Conservation (phyloP, 2,329 filamentous ascomycete genomes). For the Mycocentrospora acerina region DNA sequence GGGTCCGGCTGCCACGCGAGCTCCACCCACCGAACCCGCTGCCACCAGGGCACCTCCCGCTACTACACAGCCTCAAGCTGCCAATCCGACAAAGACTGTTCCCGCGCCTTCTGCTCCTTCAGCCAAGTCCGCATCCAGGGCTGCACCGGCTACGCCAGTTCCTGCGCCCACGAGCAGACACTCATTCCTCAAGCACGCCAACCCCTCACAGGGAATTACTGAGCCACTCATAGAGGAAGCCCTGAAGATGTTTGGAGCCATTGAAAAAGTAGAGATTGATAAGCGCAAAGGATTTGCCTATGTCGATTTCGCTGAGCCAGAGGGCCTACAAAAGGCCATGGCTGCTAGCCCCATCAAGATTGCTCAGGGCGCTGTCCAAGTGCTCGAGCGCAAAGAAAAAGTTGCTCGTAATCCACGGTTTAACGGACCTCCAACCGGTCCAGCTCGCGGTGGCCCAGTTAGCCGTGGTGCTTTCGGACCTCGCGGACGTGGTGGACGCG, state of each 20-base stretch:
- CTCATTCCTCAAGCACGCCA: constrained; percentile 59
- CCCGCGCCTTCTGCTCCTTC: constrained; percentile 12
- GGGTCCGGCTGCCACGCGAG: constrained; percentile 31
- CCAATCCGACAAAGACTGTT: constrained; percentile 17
- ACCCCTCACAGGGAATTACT: constrained; percentile 87
- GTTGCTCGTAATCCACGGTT: constrained; percentile 30
- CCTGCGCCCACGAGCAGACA: constrained; percentile 52
- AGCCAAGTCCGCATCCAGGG: constrained; percentile 5
- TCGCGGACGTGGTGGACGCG: constrained; percentile 38
- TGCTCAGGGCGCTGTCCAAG: constrained; percentile 81
- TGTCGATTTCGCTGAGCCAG: constrained; percentile 78
- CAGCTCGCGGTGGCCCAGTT: constrained; percentile 22
- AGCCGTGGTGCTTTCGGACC: constrained; percentile 34
- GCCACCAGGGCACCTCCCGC: constrained; percentile 21
- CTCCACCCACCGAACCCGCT: constrained; percentile 32
- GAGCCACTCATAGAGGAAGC: constrained; percentile 75
- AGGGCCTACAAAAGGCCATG: constrained; percentile 74
- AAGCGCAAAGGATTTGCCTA: constrained; percentile 95
- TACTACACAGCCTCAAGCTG: constrained; percentile 17
- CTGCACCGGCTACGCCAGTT: constrained; percentile 15
- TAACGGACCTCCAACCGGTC: constrained; percentile 30
- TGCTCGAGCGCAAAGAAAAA: constrained; percentile 75
- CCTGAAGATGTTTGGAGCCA: constrained; percentile 70
- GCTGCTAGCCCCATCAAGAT: constrained; percentile 78
- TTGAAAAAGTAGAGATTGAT: constrained; percentile 85